Evolutionary conservation across 352 stramenopile species (phyloP), one percentile per base, ranked within the genome.

Genomic region (Detonula confervacea): DNA sequence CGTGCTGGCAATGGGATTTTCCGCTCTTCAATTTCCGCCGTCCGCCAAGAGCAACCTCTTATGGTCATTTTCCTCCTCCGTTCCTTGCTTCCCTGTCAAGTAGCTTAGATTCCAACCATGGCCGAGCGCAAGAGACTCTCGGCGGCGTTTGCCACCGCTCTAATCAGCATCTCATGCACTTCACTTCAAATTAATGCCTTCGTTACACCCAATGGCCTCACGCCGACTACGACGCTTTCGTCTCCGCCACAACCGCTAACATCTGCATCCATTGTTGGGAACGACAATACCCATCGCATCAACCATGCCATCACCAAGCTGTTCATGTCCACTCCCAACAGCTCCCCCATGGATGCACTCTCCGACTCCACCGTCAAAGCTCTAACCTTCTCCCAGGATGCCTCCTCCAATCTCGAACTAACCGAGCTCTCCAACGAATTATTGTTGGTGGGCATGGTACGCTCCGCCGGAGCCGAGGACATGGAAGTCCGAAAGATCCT

Each of bases 401-500:
- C 51, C 11, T 63, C 63, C 12, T 37, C 27, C 35, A 61, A 18
- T 12, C 22, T 77, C 0, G 64, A 35, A 8, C 30, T 84, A 33
- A 1, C 29, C 24, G 14, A 55, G n/a, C 30, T 84, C 2, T 56
- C 56, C 8, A 81, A 69, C 33, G 77, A 80, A 57, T 65, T 84
- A 47, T 51, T 84, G 1, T 18, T 63, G 24, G 70, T 77, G n/a
- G 71, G 77, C 6, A 73, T 77, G 63, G 61, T 84, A 1, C 57
- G 77, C n/a, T 57, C 30, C 18, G 63, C 77, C 1, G 77, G 71
- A 1, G 56, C 63, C 1, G 62, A 62, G n/a, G 63, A 80, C 29
- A 65, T 81, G 39, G 71, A 73, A 37, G 22, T 64, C 24, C 64
- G 77, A 0, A 81, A 81, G 51, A 72, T 84, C 30, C 57, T 84